Evolutionary conservation across 257 asterid species (phyloP), one percentile per base, ranked within the genome.

Genomic region (Salvia miltiorrhiza): DNA sequence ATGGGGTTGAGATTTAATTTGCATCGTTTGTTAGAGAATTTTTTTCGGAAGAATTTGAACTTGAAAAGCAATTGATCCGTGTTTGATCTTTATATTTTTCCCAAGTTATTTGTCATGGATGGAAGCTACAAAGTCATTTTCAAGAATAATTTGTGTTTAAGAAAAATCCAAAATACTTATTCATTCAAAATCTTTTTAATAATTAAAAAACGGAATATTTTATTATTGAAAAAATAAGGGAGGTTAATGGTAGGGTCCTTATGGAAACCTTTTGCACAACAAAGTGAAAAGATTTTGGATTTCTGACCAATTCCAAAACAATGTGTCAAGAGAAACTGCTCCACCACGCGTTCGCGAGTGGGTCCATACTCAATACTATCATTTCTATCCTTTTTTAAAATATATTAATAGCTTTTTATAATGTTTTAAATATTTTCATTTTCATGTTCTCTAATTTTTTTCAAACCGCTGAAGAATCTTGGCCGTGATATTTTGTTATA

Each of bases 291-390:
- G 75, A 78, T 81, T 45, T 84, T 67, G 50, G 52, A 55, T 78
- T 77, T 80, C 19, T 81, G 81, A 81, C 83, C 76, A 65, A 28
- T 70, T 76, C 69, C 73, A 67, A 35, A 44, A 65, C 71, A 53
- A 55, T 28, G 74, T 40, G 62, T 37, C 58, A 53, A 16, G 55
- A 64, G 81, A 32, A 30, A 76, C 76, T 76, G 86, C 79, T 79
- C 81, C 80, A 73, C 67, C 84, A 84, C 88, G 88, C 88, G 86
- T 78, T 81, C 30, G 75, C 73, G 76, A 68, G 81, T 84, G 84
- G 86, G 81, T 21, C 81, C 81, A 65, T 39, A 5, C 35, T 37
- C 59, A 60, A 74, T 23, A 44, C 26, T 10, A 45, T 65, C 63
- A 55, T 62, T 70, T 61, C 24, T 44, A 9, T 5, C 17, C 8